These are phyloP conservation scores for Ceratobasidium sp. DNA, from an alignment of 1,284 basidiomycete species.

Conservation along the genomic window DNA sequence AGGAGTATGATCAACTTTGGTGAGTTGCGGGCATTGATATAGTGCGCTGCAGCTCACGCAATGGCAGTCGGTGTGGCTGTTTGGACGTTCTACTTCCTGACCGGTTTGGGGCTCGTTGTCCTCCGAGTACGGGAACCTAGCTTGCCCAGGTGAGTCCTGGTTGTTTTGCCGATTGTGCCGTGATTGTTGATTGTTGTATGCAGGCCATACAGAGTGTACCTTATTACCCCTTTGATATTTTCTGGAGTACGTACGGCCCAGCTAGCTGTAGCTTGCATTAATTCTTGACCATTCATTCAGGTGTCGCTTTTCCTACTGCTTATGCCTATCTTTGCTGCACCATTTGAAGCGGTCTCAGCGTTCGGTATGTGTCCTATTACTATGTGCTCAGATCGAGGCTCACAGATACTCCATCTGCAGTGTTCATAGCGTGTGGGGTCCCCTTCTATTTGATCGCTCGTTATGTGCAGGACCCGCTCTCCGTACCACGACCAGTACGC, in stretches of 20 bases:
- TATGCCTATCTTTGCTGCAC: conserved; percentile 95
- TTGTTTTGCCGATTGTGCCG: conserved; percentile 5
- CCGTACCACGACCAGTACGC: conserved; percentile 17
- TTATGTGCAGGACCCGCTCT: conserved; percentile 33
- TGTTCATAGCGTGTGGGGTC: conserved; percentile 29
- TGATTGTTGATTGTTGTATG: conserved; percentile 7
- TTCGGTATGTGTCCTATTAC: conserved; percentile 63
- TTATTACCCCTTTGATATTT: conserved; percentile 89
- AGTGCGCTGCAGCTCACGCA: background rate
- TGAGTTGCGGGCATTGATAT: background rate
- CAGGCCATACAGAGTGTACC: conserved; percentile 91
- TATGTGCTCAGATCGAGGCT: conserved; percentile 44
- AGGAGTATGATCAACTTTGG: conserved; percentile 83
- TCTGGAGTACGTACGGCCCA: conserved; percentile 68
- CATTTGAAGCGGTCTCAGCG: conserved; percentile 84
- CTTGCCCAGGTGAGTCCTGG: conserved; percentile 68
- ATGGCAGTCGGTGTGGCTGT: conserved; percentile 72
- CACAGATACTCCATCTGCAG: background rate
- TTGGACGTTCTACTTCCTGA: conserved; percentile 92
- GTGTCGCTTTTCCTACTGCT: conserved; percentile 90
- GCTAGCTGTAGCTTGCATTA: conserved; percentile 39
- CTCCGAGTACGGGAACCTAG: conserved; percentile 90
- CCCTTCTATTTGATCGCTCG: conserved; percentile 34
- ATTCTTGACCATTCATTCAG: conserved; percentile 52
- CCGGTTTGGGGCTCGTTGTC: conserved; percentile 85